Percentiles rank a stretch among this genome's conserved stretches.
Evolutionary conservation across 1,284 basidiomycete species (phyloP).

Genomic region (Ganoderma meredithae): DNA sequence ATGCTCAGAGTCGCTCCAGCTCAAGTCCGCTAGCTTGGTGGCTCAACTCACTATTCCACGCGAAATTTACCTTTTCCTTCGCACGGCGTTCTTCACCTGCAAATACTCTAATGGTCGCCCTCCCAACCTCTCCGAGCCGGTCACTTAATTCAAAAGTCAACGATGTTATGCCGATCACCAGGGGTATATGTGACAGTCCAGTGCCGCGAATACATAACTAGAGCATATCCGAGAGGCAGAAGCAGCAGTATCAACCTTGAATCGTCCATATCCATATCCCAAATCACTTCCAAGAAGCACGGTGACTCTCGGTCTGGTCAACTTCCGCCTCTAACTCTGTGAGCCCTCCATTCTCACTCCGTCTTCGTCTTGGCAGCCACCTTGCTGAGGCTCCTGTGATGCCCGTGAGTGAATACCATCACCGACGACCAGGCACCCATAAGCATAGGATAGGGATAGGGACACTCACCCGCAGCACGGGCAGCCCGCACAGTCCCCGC

Average conservation of each 20-base stretch:
- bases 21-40: not conserved
- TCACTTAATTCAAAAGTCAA: not conserved
- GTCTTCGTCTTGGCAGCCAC: not conserved
- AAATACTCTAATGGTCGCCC: not conserved
- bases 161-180: constrained; percentile 4
- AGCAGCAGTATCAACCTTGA: not conserved
- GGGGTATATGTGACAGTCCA: constrained; percentile 1
- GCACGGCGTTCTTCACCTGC: constrained; percentile 1
- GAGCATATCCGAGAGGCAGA: not conserved
- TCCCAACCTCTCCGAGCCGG: not conserved
- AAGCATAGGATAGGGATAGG: not conserved
- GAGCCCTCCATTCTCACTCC: not conserved
- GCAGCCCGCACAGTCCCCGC: not conserved
- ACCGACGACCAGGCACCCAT: not conserved
- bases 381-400: not conserved
- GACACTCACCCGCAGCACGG: not conserved
- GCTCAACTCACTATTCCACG: not conserved
- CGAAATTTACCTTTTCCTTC: not conserved
- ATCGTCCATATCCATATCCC: constrained; percentile 1
- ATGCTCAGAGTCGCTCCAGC: not conserved
- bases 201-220: not conserved
- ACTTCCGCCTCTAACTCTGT: not conserved
- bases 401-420: not conserved
- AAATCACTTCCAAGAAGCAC: not conserved
- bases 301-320: not conserved